Evolutionary conservation across 164 flowering plant species (phyloP).

Genomic region (Magnolia sinica): DNA sequence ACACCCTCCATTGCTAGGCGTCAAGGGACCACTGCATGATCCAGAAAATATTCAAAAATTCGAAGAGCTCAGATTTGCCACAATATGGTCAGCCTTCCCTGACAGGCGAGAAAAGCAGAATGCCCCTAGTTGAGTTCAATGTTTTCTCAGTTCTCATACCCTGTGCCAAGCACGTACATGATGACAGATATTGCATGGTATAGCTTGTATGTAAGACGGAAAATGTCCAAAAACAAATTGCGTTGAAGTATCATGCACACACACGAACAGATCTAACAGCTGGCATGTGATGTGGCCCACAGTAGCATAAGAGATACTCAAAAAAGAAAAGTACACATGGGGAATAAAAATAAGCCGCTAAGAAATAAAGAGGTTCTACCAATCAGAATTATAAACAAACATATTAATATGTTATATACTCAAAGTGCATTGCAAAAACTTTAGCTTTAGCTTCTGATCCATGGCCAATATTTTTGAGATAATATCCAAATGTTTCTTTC

Average conservation of each 20-base stretch:
- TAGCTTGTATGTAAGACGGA: neutral
- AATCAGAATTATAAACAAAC: too few species aligned
- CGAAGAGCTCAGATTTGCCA: too few species aligned
- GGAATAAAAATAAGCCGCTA: neutral
- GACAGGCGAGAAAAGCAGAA: too few species aligned
- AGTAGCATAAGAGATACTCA: neutral
- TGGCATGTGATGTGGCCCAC: neutral
- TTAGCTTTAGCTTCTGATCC: constrained; percentile 83
- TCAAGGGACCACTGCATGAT: too few species aligned
- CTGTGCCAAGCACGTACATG: neutral
- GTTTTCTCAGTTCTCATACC: neutral
- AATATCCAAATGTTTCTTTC: constrained; percentile 78
- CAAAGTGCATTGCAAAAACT: neutral
- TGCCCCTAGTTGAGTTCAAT: neutral
- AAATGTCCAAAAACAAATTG: too few species aligned
- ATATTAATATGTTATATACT: too few species aligned
- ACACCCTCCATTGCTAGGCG: too few species aligned
- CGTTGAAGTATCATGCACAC: too few species aligned
- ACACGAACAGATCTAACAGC: too few species aligned
- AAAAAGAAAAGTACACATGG: neutral
- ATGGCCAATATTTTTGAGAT: constrained; percentile 77
- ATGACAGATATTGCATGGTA: neutral
- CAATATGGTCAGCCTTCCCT: too few species aligned
- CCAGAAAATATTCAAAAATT: too few species aligned
- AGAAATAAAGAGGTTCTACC: too few species aligned